Percentiles rank a stretch among this genome's conserved stretches.
phyloP scores from a whole-genome alignment of 192 early-diverging fungal species.

The Dissophora globulifera region DNA sequence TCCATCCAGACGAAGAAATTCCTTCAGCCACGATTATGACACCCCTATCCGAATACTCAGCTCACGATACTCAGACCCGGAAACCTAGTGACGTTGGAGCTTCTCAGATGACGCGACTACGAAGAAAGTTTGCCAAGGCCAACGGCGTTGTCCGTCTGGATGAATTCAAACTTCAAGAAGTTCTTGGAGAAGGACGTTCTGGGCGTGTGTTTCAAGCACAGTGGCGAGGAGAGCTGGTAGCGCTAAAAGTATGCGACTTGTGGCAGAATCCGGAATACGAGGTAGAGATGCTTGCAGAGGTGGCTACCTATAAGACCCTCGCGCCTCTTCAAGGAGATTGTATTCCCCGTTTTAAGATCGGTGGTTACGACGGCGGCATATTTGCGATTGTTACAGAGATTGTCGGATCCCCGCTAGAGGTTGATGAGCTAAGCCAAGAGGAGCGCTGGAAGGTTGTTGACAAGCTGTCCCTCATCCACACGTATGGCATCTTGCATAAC shows the following conservation, averaged over 20 bases:
- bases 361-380: conserved; percentile 19
- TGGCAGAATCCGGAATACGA: conserved; percentile 22
- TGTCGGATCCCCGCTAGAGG: conserved; percentile 16
- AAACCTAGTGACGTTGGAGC: too few species aligned
- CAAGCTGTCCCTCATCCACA: conserved; percentile 32
- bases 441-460: conserved; percentile 16
- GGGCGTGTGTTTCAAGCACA: conserved; percentile 17
- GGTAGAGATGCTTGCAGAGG: conserved; percentile 18
- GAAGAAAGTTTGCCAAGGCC: too few species aligned
- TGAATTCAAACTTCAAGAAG: conserved; percentile 15
- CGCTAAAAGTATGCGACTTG: conserved; percentile 25
- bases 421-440: conserved; percentile 19
- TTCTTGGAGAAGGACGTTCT: conserved; percentile 21
- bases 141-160: too few species aligned
- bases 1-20: too few species aligned
- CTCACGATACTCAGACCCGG: too few species aligned
- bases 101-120: too few species aligned
- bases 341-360: conserved; percentile 30
- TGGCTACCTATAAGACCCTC: conserved; percentile 8
- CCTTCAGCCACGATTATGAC: too few species aligned
- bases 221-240: conserved; percentile 19
- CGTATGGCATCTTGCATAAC: conserved; percentile 26
- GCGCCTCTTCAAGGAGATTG: conserved; percentile 20
- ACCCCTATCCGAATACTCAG: too few species aligned
- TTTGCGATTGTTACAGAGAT: conserved; percentile 19